Conservation (phyloP, 345 rosid species). For the Citrus sp. region DNA sequence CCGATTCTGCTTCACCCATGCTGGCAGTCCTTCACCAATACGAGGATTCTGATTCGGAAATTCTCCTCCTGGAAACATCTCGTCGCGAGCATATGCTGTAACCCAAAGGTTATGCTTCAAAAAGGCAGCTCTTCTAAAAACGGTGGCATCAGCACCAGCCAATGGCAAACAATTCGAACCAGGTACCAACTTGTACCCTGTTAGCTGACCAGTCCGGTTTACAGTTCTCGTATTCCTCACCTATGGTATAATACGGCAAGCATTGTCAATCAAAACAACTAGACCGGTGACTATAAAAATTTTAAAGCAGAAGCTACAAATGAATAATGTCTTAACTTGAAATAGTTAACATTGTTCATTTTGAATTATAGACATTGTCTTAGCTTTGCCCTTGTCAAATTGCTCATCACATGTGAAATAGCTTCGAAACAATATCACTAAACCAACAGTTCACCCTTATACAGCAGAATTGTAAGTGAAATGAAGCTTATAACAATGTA, state of each 20-base stretch:
- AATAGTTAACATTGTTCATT: neutral
- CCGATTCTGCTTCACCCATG: conserved; percentile 86
- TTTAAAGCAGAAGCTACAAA: neutral
- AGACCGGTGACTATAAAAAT: neutral
- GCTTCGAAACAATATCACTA: neutral
- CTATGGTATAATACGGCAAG: conserved; percentile 28
- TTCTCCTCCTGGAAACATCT: conserved; percentile 90
- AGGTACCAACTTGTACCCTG: conserved; percentile 82
- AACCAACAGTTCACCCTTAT: neutral
- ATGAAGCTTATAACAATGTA: neutral
- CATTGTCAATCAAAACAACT: neutral
- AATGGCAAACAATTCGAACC: conserved; percentile 88
- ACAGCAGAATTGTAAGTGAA: neutral
- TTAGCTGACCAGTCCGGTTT: conserved; percentile 83
- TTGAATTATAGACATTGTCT: neutral
- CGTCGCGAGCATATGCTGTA: conserved; percentile 58
- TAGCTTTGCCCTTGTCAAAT: neutral
- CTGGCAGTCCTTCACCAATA: conserved; percentile 74
- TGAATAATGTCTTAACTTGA: neutral
- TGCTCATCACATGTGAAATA: neutral
- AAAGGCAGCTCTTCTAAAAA: conserved; percentile 85
- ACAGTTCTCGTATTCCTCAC: conserved; percentile 87
- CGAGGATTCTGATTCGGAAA: conserved; percentile 95
- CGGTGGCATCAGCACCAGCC: conserved; percentile 80
- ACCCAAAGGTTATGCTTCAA: conserved; percentile 88